Evolutionary conservation across 2,329 filamentous ascomycete genomes (phyloP).

Genomic region (Dactylellina leptospora): DNA sequence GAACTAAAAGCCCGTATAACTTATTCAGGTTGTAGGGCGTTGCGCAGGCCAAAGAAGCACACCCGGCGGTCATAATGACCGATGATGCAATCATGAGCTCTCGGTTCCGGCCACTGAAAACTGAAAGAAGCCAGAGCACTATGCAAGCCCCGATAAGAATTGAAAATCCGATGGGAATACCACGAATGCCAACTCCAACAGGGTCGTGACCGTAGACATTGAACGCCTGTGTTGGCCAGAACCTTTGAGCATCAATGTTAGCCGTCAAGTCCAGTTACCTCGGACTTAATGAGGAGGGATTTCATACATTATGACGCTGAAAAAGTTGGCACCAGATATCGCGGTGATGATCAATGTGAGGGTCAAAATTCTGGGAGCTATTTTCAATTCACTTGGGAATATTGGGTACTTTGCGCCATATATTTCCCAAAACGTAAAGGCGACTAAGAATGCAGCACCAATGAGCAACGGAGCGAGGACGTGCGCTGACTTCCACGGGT

Average conservation of each 20-base stretch:
- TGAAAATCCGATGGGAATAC: constrained; percentile 71
- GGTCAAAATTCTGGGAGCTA: constrained; percentile 58
- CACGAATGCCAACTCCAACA: constrained; percentile 71
- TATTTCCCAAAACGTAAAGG: constrained; percentile 60
- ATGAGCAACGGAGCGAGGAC: constrained; percentile 62
- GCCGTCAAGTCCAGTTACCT: background rate
- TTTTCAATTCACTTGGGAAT: constrained; percentile 60
- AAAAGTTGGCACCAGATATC: constrained; percentile 61
- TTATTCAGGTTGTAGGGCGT: constrained; percentile 65
- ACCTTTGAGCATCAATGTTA: constrained; percentile 55
- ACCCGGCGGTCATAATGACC: constrained; percentile 72
- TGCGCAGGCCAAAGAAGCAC: constrained; percentile 66
- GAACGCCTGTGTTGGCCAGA: constrained; percentile 72
- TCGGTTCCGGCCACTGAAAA: constrained; percentile 69
- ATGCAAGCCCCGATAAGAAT: constrained; percentile 71
- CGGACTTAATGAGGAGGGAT: background rate
- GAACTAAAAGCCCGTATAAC: constrained; percentile 68
- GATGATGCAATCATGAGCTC: constrained; percentile 70
- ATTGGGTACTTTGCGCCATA: constrained; percentile 62
- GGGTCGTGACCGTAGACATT: constrained; percentile 74
- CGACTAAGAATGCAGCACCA: constrained; percentile 60
- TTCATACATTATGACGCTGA: constrained; percentile 61
- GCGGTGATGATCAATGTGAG: constrained; percentile 61
- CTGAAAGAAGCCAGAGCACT: constrained; percentile 68
- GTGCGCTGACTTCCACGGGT: constrained; percentile 60